Conservation (phyloP, 805 yeast genomes). For the Starmerella apicola region DNA sequence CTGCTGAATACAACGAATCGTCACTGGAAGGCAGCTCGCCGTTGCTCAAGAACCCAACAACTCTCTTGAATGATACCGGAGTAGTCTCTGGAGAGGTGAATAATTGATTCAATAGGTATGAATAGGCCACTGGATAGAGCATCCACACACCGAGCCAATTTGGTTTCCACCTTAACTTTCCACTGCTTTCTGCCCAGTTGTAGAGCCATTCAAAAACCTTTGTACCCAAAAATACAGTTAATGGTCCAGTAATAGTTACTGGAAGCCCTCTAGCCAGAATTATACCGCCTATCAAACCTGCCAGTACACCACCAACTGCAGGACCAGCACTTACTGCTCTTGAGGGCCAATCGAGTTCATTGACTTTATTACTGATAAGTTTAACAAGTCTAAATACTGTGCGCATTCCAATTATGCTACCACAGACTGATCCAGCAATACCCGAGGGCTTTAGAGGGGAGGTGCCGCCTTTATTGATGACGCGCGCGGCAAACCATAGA, state of each 20-base stretch:
- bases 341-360: too few relatives aligned
- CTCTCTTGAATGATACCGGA: constrained; percentile 25
- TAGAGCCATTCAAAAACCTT: constrained; percentile 28
- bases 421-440: background rate
- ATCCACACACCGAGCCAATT: constrained; percentile 31
- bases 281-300: constrained; percentile 15
- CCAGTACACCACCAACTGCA: too few relatives aligned
- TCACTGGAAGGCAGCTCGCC: constrained; percentile 26
- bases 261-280: constrained; percentile 21
- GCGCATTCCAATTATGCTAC: too few relatives aligned
- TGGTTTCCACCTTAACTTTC: constrained; percentile 25
- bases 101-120: constrained; percentile 30
- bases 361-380: too few relatives aligned
- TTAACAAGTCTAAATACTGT: too few relatives aligned
- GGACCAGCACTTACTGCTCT: too few relatives aligned
- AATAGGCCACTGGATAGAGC: constrained; percentile 31
- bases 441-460: background rate
- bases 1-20: constrained; percentile 24
- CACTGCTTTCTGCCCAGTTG: constrained; percentile 28
- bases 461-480: background rate
- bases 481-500: constrained; percentile 6
- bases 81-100: constrained; percentile 27
- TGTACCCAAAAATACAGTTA: constrained; percentile 27
- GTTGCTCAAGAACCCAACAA: constrained; percentile 24
- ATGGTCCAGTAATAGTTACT: constrained; percentile 16